phyloP scores from a whole-genome alignment of 768 basidiomycete genomes.

The Cantharellus anzutake region DNA sequence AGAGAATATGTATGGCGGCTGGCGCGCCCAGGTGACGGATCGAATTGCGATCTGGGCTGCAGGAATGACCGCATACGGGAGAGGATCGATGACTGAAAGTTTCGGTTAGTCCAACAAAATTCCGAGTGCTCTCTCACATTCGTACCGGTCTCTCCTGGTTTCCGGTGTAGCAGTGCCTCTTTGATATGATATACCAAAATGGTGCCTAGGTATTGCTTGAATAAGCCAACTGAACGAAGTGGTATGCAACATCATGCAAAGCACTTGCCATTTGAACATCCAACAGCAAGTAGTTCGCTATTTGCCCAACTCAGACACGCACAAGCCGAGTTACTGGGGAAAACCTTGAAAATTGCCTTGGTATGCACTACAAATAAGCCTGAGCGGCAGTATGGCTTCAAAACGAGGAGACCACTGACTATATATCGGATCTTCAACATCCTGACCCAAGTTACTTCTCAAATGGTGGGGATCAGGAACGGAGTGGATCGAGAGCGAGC shows the following conservation, averaged over 20 bases:
- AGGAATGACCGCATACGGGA: conserved; percentile 54
- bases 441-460: conserved; percentile 2
- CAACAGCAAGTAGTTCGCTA: conserved; percentile 62
- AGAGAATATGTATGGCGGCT: conserved; percentile 25
- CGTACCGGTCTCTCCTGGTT: background rate
- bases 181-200: conserved; percentile 20
- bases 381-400: background rate
- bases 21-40: conserved; percentile 52
- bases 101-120: conserved; percentile 1
- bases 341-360: conserved; percentile 27
- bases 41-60: conserved; percentile 70
- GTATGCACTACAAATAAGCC: background rate
- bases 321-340: conserved; percentile 43
- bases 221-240: background rate
- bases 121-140: background rate
- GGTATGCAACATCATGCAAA: background rate
- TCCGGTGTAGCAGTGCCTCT: conserved; percentile 1
- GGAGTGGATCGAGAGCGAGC: conserved; percentile 55
- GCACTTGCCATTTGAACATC: conserved; percentile 57
- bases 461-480: conserved; percentile 62
- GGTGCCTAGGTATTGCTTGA: conserved; percentile 11
- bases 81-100: conserved; percentile 18
- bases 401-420: conserved; percentile 7
- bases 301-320: conserved; percentile 83
- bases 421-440: conserved; percentile 6